Conservation (phyloP, 805 yeast genomes). For the Suhomyces sp. region DNA sequence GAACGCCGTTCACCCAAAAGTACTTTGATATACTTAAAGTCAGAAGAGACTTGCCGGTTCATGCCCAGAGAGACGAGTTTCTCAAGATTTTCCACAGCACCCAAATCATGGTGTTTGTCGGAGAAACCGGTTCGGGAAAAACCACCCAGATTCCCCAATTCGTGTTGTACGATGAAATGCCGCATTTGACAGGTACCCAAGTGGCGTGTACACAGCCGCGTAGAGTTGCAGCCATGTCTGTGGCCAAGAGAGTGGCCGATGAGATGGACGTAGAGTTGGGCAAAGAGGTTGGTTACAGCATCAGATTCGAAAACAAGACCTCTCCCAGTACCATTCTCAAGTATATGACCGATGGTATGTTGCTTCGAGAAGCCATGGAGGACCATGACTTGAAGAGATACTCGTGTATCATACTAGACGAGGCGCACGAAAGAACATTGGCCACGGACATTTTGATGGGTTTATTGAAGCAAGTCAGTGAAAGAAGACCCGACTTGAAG, state of each 20-base stretch:
- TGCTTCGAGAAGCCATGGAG: conserved; percentile 94
- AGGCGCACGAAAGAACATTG: conserved; percentile 96
- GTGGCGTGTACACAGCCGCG: conserved; percentile 97
- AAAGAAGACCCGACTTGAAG: conserved; percentile 82
- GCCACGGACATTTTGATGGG: conserved; percentile 98
- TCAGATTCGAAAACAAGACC: conserved; percentile 91
- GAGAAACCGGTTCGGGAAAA: conserved; percentile 99
- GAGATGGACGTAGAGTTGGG: conserved; percentile 95
- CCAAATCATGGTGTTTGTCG: conserved; percentile 96
- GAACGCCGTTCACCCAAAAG: conserved; percentile 53
- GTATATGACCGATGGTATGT: conserved; percentile 99
- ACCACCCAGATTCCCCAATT: conserved; percentile 98
- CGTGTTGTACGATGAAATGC: conserved; percentile 88
- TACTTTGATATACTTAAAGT: conserved; percentile 75
- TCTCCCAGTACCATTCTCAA: conserved; percentile 76
- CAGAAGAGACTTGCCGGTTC: conserved; percentile 89
- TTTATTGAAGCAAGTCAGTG: conserved; percentile 74
- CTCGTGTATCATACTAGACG: conserved; percentile 91
- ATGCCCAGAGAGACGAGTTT: conserved; percentile 88
- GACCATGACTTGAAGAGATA: conserved; percentile 80
- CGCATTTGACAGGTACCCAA: conserved; percentile 76
- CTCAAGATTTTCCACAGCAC: conserved; percentile 76
- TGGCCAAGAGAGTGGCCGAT: conserved; percentile 94
- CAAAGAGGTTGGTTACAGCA: conserved; percentile 91
- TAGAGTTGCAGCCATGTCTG: conserved; percentile 98